These are phyloP conservation scores for Karstenula rhodostoma DNA, from an alignment of 2,329 filamentous ascomycete species.

Conservation along the genomic window DNA sequence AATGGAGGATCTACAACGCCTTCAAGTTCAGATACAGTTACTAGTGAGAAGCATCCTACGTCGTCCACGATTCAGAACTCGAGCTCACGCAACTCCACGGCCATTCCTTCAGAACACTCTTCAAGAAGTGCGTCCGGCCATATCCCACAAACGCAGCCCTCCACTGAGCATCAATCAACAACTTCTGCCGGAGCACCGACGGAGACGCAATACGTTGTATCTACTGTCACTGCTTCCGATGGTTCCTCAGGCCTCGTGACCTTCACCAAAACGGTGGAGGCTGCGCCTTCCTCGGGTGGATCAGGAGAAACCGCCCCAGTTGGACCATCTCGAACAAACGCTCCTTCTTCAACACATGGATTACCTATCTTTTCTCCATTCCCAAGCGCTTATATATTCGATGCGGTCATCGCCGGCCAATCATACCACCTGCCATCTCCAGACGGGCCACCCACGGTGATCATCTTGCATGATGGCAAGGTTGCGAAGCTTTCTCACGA, in stretches of 20 bases:
- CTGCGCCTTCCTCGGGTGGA: neutral
- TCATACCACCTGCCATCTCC: conserved; percentile 23
- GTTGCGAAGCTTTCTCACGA: conserved; percentile 16
- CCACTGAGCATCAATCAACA: neutral
- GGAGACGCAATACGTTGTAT: conserved; percentile 1
- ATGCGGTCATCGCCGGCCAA: conserved; percentile 21
- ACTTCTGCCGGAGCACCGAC: neutral
- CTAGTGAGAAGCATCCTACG: neutral
- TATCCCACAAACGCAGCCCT: neutral
- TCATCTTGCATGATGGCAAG: conserved; percentile 22
- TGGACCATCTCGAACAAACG: neutral
- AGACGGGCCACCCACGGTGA: conserved; percentile 18
- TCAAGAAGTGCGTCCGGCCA: neutral
- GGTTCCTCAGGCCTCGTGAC: conserved; percentile 7
- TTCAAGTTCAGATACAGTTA: neutral
- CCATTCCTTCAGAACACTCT: neutral
- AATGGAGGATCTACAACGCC: neutral
- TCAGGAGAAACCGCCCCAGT: neutral
- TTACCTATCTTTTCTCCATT: neutral
- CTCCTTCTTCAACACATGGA: neutral
- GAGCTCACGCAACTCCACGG: neutral
- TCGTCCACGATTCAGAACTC: neutral
- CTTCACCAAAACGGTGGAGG: neutral
- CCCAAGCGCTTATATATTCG: conserved; percentile 15
- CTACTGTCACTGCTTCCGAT: conserved; percentile 8